phyloP scores from a whole-genome alignment of 2,329 filamentous ascomycete species.

The Colletotrichum incanum region DNA sequence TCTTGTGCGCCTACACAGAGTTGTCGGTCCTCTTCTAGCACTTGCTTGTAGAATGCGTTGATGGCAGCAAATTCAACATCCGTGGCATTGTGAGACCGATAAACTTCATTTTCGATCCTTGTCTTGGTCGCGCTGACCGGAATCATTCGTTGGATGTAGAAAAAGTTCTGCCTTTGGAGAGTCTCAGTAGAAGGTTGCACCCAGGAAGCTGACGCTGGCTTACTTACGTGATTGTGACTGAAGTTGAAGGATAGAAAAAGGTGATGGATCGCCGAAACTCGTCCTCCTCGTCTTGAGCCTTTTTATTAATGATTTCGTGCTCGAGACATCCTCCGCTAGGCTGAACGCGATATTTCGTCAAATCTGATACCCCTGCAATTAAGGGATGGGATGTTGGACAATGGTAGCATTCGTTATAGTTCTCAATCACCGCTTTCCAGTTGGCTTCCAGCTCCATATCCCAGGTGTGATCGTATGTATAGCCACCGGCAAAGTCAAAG shows the following conservation, averaged over 20 bases:
- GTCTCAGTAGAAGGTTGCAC: conserved; percentile 48
- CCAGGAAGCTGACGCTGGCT: conserved; percentile 36
- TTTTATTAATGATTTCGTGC: conserved; percentile 56
- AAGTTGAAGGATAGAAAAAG: conserved; percentile 33
- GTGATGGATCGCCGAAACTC: conserved; percentile 37
- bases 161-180: conserved; percentile 61
- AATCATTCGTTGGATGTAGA: conserved; percentile 67
- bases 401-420: conserved; percentile 67
- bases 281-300: conserved; percentile 52
- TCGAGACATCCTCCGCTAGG: conserved; percentile 53
- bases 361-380: conserved; percentile 59
- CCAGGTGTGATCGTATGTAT: conserved; percentile 52
- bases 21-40: conserved; percentile 67
- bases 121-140: conserved; percentile 60
- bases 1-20: conserved; percentile 65
- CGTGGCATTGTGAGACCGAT: conserved; percentile 62
- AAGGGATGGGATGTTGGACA: conserved; percentile 65
- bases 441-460: conserved; percentile 55
- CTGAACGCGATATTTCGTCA: conserved; percentile 60
- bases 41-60: conserved; percentile 65
- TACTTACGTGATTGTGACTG: conserved; percentile 51
- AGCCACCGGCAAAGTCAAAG: conserved; percentile 47
- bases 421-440: conserved; percentile 61
- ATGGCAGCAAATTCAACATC: conserved; percentile 64
- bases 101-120: conserved; percentile 67